A percentile compares a stretch with the other conserved stretches of the same genome.
Evolutionary conservation across 2,329 filamentous ascomycete species (phyloP).

Genomic region (Trichoderma hamatum): DNA sequence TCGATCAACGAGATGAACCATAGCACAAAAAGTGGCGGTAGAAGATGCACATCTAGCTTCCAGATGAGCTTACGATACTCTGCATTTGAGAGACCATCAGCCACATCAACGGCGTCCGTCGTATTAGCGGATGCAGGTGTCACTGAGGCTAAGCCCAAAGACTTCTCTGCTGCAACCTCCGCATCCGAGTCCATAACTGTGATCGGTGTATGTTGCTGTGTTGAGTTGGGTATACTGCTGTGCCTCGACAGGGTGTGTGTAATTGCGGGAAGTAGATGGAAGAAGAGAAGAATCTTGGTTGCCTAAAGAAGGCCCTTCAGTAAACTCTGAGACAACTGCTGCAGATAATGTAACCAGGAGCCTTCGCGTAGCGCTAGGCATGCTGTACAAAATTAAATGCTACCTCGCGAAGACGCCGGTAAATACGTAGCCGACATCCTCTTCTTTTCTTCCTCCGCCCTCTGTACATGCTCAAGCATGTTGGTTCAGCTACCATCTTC

Average conservation of each 20-base stretch:
- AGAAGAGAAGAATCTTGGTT: neutral
- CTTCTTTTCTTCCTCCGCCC: neutral
- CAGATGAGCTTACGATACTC: constrained; percentile 36
- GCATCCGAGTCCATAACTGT: neutral
- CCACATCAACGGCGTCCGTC: neutral
- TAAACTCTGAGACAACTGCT: neutral
- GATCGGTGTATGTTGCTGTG: neutral
- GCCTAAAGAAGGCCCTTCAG: neutral
- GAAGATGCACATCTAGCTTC: constrained; percentile 32
- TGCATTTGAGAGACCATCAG: neutral
- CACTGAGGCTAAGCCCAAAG: constrained; percentile 14
- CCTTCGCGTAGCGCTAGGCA: neutral
- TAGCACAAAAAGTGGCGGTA: constrained; percentile 36
- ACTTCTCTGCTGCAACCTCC: constrained; percentile 19
- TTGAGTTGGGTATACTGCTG: neutral
- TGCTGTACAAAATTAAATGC: neutral
- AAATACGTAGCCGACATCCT: neutral
- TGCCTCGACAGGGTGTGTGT: constrained; percentile 7
- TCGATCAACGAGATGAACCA: constrained; percentile 37
- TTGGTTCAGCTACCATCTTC: neutral
- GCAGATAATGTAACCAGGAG: neutral
- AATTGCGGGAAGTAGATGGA: constrained; percentile 5
- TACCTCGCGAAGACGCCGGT: neutral
- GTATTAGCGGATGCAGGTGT: neutral
- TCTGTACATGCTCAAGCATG: neutral